A percentile compares a stretch with the other conserved stretches of the same genome.
Evolutionary conservation across 768 basidiomycete species (phyloP).

Genomic region (Clavaria fumosa): DNA sequence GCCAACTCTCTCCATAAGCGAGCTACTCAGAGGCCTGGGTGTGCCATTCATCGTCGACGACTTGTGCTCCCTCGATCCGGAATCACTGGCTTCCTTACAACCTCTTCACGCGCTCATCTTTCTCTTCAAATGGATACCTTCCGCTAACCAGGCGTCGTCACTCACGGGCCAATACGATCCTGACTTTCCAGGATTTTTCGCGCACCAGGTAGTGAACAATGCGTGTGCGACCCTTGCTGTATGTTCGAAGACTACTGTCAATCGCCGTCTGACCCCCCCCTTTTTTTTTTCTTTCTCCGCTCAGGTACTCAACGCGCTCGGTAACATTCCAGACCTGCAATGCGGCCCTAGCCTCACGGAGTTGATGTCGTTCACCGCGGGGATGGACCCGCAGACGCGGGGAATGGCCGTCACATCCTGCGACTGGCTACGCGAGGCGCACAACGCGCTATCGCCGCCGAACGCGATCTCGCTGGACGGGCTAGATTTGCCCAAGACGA

Average conservation of each 20-base stretch:
- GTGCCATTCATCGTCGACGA: constrained; percentile 84
- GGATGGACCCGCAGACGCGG: constrained; percentile 78
- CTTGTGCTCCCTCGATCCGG: constrained; percentile 69
- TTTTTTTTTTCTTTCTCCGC: too few species aligned
- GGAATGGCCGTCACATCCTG: constrained; percentile 70
- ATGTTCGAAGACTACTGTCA: too few species aligned
- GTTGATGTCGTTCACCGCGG: constrained; percentile 59
- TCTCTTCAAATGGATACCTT: constrained; percentile 89
- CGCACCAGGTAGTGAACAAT: constrained; percentile 89
- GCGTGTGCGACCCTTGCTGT: constrained; percentile 95
- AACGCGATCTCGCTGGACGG: constrained; percentile 80
- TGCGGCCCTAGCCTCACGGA: constrained; percentile 57
- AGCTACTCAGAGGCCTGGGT: constrained; percentile 63
- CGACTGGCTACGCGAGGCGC: constrained; percentile 69
- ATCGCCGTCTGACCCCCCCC: too few species aligned
- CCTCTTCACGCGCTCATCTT: constrained; percentile 88
- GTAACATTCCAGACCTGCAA: constrained; percentile 54
- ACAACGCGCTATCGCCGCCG: constrained; percentile 88
- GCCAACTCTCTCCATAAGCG: constrained; percentile 28
- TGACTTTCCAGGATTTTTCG: constrained; percentile 80
- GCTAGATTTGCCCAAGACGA: constrained; percentile 47
- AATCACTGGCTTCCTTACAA: constrained; percentile 53
- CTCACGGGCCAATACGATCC: constrained; percentile 49
- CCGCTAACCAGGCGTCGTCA: constrained; percentile 22
- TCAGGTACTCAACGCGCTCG: constrained; percentile 83